Conservation (phyloP, 352 stramenopile genomes). For the Pythium brassicae region DNA sequence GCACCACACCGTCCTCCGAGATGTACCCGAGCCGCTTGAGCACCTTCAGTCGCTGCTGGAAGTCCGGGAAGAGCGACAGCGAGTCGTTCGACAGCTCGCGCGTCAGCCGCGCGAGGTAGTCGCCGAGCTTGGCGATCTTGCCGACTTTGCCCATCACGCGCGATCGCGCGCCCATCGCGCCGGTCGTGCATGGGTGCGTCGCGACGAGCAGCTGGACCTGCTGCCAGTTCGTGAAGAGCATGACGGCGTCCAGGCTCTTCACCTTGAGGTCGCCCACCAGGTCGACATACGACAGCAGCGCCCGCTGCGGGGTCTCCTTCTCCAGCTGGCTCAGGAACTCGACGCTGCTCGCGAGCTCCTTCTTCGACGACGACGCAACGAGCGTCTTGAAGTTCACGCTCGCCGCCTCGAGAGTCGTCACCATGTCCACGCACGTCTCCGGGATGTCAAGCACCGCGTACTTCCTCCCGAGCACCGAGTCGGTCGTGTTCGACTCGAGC, state of each 20-base stretch:
- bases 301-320: slow-evolving; percentile 51
- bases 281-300: slow-evolving; percentile 52
- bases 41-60: slow-evolving; percentile 92
- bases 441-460: slow-evolving; percentile 74
- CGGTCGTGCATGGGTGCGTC: slow-evolving; percentile 41
- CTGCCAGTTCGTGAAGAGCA: slow-evolving; percentile 58
- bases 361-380: slow-evolving; percentile 56
- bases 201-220: slow-evolving; percentile 46
- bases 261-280: slow-evolving; percentile 72
- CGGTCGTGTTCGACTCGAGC: slow-evolving; percentile 49
- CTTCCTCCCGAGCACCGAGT: slow-evolving; percentile 50
- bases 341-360: slow-evolving; percentile 65
- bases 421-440: slow-evolving; percentile 71
- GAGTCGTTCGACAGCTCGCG: slow-evolving; percentile 82
- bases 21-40: slow-evolving; percentile 95
- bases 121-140: slow-evolving; percentile 67
- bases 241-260: slow-evolving; percentile 74
- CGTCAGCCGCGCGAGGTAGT: slow-evolving; percentile 56
- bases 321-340: slow-evolving; percentile 78
- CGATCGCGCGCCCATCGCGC: slow-evolving; percentile 10
- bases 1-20: slow-evolving; percentile 82
- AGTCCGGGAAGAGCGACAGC: slow-evolving; percentile 96
- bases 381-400: slow-evolving; percentile 63
- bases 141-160: slow-evolving; percentile 69
- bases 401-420: slow-evolving; percentile 40